A percentile compares a stretch with the other conserved stretches of the same genome.
Conservation (phyloP, 805 yeast genomes). For the Ogataea nakhonphanomensis region DNA sequence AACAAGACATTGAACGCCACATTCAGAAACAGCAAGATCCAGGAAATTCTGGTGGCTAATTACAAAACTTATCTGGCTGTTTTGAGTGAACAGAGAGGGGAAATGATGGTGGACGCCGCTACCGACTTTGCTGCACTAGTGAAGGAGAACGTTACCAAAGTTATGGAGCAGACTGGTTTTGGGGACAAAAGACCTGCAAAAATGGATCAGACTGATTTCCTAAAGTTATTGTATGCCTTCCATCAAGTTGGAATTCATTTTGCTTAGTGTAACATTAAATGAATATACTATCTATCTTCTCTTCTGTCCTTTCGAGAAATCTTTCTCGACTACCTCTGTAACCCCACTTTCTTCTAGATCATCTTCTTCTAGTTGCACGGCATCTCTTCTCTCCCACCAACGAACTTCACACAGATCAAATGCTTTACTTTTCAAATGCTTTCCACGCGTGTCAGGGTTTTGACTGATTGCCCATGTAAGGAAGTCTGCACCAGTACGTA, state of each 20-base stretch:
- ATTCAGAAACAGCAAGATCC: slow-evolving; percentile 75
- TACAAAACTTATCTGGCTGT: slow-evolving; percentile 71
- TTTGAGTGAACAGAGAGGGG: slow-evolving; percentile 43
- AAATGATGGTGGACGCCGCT: slow-evolving; percentile 42
- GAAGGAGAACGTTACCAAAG: slow-evolving; percentile 67
- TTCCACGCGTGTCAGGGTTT: slow-evolving; percentile 83
- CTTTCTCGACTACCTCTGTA: slow-evolving; percentile 80
- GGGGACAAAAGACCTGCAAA: slow-evolving; percentile 88
- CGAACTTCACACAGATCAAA: slow-evolving; percentile 90
- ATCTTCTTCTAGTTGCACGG: slow-evolving; percentile 83
- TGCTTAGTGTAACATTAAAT: slow-evolving; percentile 46
- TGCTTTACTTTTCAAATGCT: slow-evolving; percentile 81
- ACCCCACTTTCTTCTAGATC: slow-evolving; percentile 90
- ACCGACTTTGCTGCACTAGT: slow-evolving; percentile 47
- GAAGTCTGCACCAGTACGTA: slow-evolving; percentile 81
- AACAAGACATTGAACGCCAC: slow-evolving; percentile 92
- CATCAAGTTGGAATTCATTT: slow-evolving; percentile 97
- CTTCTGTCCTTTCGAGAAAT: slow-evolving; percentile 41
- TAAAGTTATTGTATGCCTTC: slow-evolving; percentile 82
- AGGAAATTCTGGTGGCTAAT: slow-evolving; percentile 81
- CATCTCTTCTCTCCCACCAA: slow-evolving; percentile 99
- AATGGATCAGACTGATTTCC: slow-evolving; percentile 92
- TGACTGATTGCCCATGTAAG: slow-evolving; percentile 91
- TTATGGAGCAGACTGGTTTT: slow-evolving; percentile 74
- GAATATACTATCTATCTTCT: slow-evolving; percentile 43